phyloP scores from a whole-genome alignment of 306 rosid genomes.

The Casuarina equisetifolia region DNA sequence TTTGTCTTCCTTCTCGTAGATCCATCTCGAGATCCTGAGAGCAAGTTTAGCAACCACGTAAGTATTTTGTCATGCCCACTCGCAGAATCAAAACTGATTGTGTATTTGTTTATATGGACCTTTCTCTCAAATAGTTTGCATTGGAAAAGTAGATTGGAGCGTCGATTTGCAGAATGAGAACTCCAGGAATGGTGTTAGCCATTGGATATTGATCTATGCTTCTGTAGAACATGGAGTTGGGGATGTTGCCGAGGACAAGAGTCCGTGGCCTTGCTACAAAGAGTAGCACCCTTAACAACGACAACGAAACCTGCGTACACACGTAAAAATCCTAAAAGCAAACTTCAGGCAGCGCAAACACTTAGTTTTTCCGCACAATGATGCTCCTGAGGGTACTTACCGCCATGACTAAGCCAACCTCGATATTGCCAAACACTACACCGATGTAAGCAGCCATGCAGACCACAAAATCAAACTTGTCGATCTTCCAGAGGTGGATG shows the following conservation, averaged over 20 bases:
- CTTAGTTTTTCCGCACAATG: not conserved
- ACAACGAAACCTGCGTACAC: constrained; percentile 60
- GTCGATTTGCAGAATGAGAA: constrained; percentile 73
- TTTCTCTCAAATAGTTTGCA: constrained; percentile 77
- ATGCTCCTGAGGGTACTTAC: constrained; percentile 35
- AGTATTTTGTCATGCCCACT: not conserved
- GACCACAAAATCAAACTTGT: constrained; percentile 80
- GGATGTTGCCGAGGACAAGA: constrained; percentile 59
- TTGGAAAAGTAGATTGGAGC: constrained; percentile 84
- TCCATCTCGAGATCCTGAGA: constrained; percentile 85
- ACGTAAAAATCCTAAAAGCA: not conserved
- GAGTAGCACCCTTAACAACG: constrained; percentile 61
- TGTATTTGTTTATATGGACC: constrained; percentile 33
- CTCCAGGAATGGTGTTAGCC: constrained; percentile 67
- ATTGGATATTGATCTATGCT: constrained; percentile 72
- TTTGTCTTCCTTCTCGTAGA: constrained; percentile 87
- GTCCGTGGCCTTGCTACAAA: constrained; percentile 81
- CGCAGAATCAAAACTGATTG: not conserved
- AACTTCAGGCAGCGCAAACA: not conserved
- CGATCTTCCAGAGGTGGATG: constrained; percentile 82
- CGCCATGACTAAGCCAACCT: constrained; percentile 80
- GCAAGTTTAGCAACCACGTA: constrained; percentile 1
- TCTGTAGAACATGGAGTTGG: constrained; percentile 66
- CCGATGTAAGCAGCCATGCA: constrained; percentile 78
- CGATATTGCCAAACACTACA: constrained; percentile 79